phyloP scores from a whole-genome alignment of 805 yeast genomes.

The Starmerella apicola region DNA sequence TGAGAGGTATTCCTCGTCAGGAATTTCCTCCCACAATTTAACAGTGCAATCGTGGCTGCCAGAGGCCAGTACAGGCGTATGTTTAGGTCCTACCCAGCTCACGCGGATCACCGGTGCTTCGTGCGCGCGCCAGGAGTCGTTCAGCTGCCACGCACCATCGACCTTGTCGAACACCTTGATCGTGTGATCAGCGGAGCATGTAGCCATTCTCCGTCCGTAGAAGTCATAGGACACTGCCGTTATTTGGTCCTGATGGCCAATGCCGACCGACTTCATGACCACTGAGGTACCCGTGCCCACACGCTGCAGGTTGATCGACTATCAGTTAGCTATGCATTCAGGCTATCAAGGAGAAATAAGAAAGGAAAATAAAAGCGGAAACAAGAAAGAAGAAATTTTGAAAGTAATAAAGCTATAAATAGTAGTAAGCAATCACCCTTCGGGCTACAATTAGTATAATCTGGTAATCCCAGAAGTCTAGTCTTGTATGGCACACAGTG shows the following conservation, averaged over 20 bases:
- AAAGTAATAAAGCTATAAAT: too few species aligned
- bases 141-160: conserved; percentile 59
- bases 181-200: conserved; percentile 91
- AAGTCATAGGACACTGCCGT: conserved; percentile 82
- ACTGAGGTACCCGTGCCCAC: not conserved
- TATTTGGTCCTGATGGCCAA: conserved; percentile 87
- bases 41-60: conserved; percentile 85
- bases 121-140: conserved; percentile 92
- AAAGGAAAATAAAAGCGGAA: too few species aligned
- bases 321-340: too few species aligned
- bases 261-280: conserved; percentile 50
- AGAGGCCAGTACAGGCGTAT: conserved; percentile 73
- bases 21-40: conserved; percentile 81
- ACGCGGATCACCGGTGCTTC: conserved; percentile 74
- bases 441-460: too few species aligned
- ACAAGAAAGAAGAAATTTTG: too few species aligned
- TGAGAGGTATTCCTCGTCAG: conserved; percentile 60
- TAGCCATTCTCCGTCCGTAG: conserved; percentile 84
- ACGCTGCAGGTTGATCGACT: too few species aligned
- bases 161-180: conserved; percentile 72
- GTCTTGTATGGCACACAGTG: too few species aligned
- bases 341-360: too few species aligned
- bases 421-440: too few species aligned
- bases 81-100: conserved; percentile 92
- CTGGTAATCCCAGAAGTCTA: too few species aligned